A percentile compares a stretch with the other conserved stretches of the same genome.
phyloP scores from a whole-genome alignment of 257 asterid species.

The Petrea volubilis region DNA sequence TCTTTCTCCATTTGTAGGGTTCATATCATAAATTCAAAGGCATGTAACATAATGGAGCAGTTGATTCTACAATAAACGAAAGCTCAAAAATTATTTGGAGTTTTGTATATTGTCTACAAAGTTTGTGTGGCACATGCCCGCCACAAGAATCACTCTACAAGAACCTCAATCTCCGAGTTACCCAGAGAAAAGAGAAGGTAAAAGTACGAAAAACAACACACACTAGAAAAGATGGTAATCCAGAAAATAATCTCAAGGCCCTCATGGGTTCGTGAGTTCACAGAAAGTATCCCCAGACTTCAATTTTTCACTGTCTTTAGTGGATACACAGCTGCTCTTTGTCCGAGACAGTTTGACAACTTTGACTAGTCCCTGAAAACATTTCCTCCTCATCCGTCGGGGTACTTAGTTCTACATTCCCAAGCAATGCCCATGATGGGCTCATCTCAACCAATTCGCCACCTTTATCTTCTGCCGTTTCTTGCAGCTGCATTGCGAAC shows the following conservation, averaged over 20 bases:
- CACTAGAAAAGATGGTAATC: too few species aligned
- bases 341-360: slow-evolving; percentile 15
- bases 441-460: not conserved
- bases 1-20: not conserved
- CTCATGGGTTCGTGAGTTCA: slow-evolving; percentile 40
- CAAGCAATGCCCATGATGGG: slow-evolving; percentile 13
- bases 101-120: not conserved
- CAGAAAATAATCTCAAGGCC: slow-evolving; percentile 21
- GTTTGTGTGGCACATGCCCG: not conserved
- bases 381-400: slow-evolving; percentile 30
- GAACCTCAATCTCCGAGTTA: too few species aligned
- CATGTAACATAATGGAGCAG: not conserved
- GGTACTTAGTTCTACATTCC: not conserved
- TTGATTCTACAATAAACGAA: slow-evolving; percentile 9
- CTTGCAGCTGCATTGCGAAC: slow-evolving; percentile 60
- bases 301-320: slow-evolving; percentile 12
- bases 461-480: slow-evolving; percentile 36
- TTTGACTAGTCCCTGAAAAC: slow-evolving; percentile 30
- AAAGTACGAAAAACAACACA: too few species aligned
- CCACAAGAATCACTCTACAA: too few species aligned
- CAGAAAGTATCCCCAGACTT: slow-evolving; percentile 40
- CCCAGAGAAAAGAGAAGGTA: too few species aligned
- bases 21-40: slow-evolving; percentile 5
- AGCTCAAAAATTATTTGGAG: slow-evolving; percentile 1
- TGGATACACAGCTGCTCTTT: slow-evolving; percentile 21